Evolutionary conservation across 148 eudicot species (phyloP).

Genomic region (Linanthus parryae): DNA sequence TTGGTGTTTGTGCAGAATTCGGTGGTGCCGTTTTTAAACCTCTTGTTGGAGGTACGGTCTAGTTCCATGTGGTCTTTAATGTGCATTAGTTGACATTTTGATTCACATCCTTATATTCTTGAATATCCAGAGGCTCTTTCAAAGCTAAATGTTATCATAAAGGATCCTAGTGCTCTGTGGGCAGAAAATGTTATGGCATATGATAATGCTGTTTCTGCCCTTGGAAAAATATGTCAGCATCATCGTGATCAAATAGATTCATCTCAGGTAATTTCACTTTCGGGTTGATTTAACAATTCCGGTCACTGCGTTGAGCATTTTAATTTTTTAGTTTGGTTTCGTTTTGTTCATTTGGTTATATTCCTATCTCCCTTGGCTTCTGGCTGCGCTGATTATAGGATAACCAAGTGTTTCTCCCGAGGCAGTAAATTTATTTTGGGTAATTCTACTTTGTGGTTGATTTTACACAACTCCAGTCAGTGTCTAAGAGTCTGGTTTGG

Average conservation of each 20-base stretch:
- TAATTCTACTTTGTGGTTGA: too few species aligned
- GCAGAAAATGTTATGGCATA: constrained; percentile 81
- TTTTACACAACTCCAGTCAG: too few species aligned
- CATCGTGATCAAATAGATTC: constrained; percentile 80
- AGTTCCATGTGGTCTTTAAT: not conserved
- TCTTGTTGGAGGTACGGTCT: constrained; percentile 65
- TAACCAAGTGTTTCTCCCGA: too few species aligned
- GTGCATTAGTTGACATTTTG: not conserved
- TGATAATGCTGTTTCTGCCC: constrained; percentile 95
- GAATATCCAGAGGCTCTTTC: constrained; percentile 91
- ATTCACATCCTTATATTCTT: too few species aligned
- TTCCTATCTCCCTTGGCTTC: too few species aligned
- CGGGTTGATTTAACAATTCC: constrained; percentile 3
- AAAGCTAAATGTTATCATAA: constrained; percentile 69
- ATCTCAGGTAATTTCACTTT: constrained; percentile 46
- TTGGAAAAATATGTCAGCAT: constrained; percentile 83
- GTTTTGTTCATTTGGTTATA: too few species aligned
- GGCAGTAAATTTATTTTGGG: too few species aligned
- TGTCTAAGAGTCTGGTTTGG: too few species aligned
- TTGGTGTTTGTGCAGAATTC: constrained; percentile 96
- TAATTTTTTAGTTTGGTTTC: too few species aligned
- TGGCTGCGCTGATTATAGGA: too few species aligned
- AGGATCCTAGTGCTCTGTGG: constrained; percentile 54
- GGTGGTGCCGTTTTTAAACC: constrained; percentile 88
- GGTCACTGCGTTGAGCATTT: too few species aligned